phyloP scores from a whole-genome alignment of 768 basidiomycete species.

The Mycena rebaudengoi region DNA sequence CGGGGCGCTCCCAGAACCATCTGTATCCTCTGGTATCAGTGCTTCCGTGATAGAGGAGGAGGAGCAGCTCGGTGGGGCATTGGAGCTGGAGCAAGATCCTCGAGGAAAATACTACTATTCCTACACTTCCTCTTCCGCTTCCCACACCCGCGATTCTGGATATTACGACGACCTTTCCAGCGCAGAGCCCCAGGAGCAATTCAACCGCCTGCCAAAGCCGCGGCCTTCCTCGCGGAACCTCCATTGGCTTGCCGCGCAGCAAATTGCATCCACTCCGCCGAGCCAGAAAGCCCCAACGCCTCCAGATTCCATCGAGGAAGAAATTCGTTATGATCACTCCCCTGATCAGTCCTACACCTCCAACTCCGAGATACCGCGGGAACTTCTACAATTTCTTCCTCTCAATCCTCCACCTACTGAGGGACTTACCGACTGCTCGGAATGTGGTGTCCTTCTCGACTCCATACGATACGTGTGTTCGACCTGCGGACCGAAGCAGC shows the following conservation, averaged over 20 bases:
- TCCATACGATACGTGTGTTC: constrained; percentile 91
- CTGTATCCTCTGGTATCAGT: constrained; percentile 61
- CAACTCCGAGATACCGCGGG: constrained; percentile 52
- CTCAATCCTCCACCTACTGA: constrained; percentile 61
- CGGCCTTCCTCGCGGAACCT: constrained; percentile 76
- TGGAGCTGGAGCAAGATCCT: constrained; percentile 72
- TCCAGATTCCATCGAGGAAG: constrained; percentile 38
- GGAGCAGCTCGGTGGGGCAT: constrained; percentile 61
- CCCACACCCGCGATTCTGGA: constrained; percentile 53
- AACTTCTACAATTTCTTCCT: constrained; percentile 61
- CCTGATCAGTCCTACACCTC: constrained; percentile 28
- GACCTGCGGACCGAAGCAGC: constrained; percentile 83
- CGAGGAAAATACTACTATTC: constrained; percentile 82
- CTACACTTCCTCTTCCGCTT: constrained; percentile 49
- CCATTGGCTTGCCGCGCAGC: constrained; percentile 70
- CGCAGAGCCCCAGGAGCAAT: constrained; percentile 35
- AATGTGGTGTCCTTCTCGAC: constrained; percentile 78
- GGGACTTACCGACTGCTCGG: constrained; percentile 82
- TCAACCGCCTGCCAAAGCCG: constrained; percentile 42
- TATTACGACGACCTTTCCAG: constrained; percentile 56
- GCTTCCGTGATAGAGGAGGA: constrained; percentile 47
- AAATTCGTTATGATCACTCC: constrained; percentile 30
- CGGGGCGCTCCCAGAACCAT: constrained; percentile 65
- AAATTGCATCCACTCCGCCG: constrained; percentile 32
- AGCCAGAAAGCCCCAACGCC: constrained; percentile 34